Evolutionary conservation across 2,329 filamentous ascomycete species (phyloP).

Genomic region (Xylaria sp.): DNA sequence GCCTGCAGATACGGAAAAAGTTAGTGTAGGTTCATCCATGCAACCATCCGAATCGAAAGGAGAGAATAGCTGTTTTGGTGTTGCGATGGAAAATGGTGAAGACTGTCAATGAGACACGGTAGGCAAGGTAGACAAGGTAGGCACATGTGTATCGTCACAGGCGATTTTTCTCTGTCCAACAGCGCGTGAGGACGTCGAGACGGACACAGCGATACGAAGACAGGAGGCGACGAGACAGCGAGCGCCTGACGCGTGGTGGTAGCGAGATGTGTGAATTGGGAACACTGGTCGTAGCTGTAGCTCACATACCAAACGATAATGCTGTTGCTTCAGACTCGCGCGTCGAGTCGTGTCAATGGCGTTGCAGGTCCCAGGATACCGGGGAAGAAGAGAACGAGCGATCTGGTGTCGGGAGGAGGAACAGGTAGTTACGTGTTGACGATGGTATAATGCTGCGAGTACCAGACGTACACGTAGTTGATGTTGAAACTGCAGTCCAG

Average conservation of each 20-base stretch:
- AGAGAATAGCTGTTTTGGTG: slow-evolving; percentile 17
- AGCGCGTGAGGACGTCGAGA: slow-evolving; percentile 19
- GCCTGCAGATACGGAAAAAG: slow-evolving; percentile 40
- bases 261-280: slow-evolving; percentile 20
- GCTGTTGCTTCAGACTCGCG: slow-evolving; percentile 35
- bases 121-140: background rate
- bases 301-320: slow-evolving; percentile 44
- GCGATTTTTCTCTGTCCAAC: slow-evolving; percentile 7
- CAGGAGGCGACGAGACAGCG: slow-evolving; percentile 18
- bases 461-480: slow-evolving; percentile 30
- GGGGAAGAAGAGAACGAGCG: slow-evolving; percentile 41
- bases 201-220: background rate
- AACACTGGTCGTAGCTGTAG: slow-evolving; percentile 36
- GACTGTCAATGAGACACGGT: slow-evolving; percentile 7
- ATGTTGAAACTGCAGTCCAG: slow-evolving; percentile 35
- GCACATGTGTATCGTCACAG: slow-evolving; percentile 21
- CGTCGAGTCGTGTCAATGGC: slow-evolving; percentile 49
- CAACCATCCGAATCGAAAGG: slow-evolving; percentile 16
- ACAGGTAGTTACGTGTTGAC: slow-evolving; percentile 37
- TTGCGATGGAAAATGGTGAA: slow-evolving; percentile 9
- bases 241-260: slow-evolving; percentile 16
- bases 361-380: slow-evolving; percentile 44
- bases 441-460: slow-evolving; percentile 26
- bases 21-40: slow-evolving; percentile 42
- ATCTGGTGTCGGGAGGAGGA: slow-evolving; percentile 37